A percentile compares a stretch with the other conserved stretches of the same genome.
Conservation (phyloP, 2,329 filamentous ascomycete genomes). For the Cytospora schulzeri region DNA sequence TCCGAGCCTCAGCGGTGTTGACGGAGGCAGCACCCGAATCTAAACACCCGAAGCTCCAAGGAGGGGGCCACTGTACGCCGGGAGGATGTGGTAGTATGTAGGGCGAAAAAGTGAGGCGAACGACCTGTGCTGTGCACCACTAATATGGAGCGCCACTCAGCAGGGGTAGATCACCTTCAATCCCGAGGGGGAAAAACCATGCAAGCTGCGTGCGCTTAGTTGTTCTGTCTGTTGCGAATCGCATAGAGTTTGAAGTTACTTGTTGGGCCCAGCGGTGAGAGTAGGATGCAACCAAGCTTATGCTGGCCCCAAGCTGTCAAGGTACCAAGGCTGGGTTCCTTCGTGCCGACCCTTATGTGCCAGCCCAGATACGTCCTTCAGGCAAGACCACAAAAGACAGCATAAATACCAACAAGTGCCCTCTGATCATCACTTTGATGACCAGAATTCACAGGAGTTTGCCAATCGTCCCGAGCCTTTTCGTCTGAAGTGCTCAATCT, state of each 20-base stretch:
- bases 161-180: slow-evolving; percentile 18
- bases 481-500: slow-evolving; percentile 1
- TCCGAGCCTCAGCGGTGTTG: not conserved
- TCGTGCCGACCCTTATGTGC: not conserved
- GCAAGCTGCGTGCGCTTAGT: slow-evolving; percentile 14
- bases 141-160: slow-evolving; percentile 9
- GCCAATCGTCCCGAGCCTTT: slow-evolving; percentile 7
- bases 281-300: slow-evolving; percentile 4
- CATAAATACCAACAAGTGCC: slow-evolving; percentile 16
- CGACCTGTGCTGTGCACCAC: slow-evolving; percentile 15
- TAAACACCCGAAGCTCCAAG: slow-evolving; percentile 10
- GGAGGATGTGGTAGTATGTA: slow-evolving; percentile 5
- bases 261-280: slow-evolving; percentile 12
- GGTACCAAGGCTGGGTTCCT: slow-evolving; percentile 13
- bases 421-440: slow-evolving; percentile 5
- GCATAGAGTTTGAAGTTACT: not conserved
- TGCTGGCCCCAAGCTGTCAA: slow-evolving; percentile 16
- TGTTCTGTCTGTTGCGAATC: slow-evolving; percentile 14
- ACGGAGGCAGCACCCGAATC: slow-evolving; percentile 7
- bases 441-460: not conserved
- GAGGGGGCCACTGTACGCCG: slow-evolving; percentile 10
- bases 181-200: not conserved
- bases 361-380: not conserved
- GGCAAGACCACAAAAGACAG: slow-evolving; percentile 11
- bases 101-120: slow-evolving; percentile 20